Evolutionary conservation across 2,329 filamentous ascomycete genomes (phyloP), one percentile per base, ranked within the genome.

Genomic region (Parascedosporium putredinis): DNA sequence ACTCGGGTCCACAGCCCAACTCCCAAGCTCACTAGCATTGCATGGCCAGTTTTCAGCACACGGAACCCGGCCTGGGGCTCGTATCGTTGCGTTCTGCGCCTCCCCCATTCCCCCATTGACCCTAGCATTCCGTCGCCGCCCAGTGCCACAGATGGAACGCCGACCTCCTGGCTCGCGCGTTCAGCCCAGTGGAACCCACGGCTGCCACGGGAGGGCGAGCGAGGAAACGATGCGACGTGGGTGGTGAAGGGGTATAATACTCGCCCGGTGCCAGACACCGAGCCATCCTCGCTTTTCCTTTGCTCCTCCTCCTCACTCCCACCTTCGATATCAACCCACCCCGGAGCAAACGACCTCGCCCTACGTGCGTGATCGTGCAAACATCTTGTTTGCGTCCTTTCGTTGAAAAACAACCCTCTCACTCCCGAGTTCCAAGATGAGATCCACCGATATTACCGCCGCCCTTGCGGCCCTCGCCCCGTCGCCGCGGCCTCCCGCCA

Each of bases 301-400:
- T 49, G 44, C 16, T 49, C 18, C 18, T 47, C 16, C 20, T 52
- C 43, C 18, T 12, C 34, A 22, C 43, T 49, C 51, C 36, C 33
- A 31, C 49, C 46, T 42, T 36, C 5, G 33, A 25, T 47, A 34
- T 43, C 46, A 29, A 31, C 23, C 33, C n/a, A n/a, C 27, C 22
- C 31, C 33, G 29, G 33, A 25, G 45, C 45, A 23, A 22, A 14
- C 31, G 24, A 31, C 43, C 33, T 25, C 27, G 25, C 40, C 38
- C 33, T 50, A 6, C 27, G 23, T 29, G 46, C n/a, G n/a, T 23
- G 24, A 20, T 45, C 38, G 45, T 55, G 57, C 52, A 55, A 49
- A 55, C 55, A 20, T 55, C 47, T 54, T 46, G 57, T 57, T 57
- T 59, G 54, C 57, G 55, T 58, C 57, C 57, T 56, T 47, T 54